Conservation (phyloP, 1,139 yeast genomes). For the Sugiyamaella neomexicana region DNA sequence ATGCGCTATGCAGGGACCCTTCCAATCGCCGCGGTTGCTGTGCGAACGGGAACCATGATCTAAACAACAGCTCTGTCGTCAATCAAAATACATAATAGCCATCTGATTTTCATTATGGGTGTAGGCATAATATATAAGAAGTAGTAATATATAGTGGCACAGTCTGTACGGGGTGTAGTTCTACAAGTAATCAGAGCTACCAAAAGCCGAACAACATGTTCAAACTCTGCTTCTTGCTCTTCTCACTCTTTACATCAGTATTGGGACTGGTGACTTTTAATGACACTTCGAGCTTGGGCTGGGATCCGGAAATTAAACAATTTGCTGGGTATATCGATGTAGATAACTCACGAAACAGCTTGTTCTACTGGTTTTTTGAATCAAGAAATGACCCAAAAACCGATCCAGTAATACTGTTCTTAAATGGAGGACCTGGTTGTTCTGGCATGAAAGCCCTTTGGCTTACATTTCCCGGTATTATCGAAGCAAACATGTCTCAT, state of each 20-base stretch:
- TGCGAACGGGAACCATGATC: too few species aligned
- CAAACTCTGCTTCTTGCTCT: background rate
- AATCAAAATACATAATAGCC: too few species aligned
- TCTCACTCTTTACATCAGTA: background rate
- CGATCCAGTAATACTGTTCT: slow-evolving; percentile 66
- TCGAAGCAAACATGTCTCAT: slow-evolving; percentile 51
- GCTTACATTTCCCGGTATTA: slow-evolving; percentile 63
- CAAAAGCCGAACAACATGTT: too few species aligned
- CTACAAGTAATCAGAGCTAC: background rate
- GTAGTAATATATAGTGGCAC: too few species aligned
- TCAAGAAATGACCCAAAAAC: slow-evolving; percentile 62
- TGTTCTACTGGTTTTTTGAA: slow-evolving; percentile 72
- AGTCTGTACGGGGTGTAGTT: too few species aligned
- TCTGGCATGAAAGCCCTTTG: slow-evolving; percentile 63
- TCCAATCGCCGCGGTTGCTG: too few species aligned
- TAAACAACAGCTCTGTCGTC: too few species aligned
- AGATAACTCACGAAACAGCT: slow-evolving; percentile 79
- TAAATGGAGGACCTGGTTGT: slow-evolving; percentile 77
- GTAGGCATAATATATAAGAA: too few species aligned
- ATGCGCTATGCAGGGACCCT: background rate
- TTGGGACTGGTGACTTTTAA: slow-evolving; percentile 6
- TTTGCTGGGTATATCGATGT: slow-evolving; percentile 71
- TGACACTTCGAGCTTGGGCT: slow-evolving; percentile 34
- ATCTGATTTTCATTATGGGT: too few species aligned
- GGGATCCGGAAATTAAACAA: slow-evolving; percentile 47